Evolutionary conservation across 108 stramenopile species (phyloP), one percentile per base, ranked within the genome.

Genomic region (Nannochloropsis oceanica): DNA sequence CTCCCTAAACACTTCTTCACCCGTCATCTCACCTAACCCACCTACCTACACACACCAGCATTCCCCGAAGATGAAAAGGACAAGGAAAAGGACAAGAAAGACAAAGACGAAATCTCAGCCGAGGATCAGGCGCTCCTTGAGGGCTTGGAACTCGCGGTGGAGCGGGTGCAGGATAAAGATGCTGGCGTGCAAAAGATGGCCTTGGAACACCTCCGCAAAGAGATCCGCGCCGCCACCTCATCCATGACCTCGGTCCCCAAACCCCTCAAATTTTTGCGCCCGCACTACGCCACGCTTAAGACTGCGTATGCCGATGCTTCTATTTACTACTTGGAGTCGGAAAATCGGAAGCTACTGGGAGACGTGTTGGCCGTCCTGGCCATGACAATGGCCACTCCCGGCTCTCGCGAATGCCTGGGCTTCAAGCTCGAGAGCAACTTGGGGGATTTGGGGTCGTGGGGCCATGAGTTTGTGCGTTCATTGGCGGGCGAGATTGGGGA

Each of bases 181-280:
- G 85, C 83, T 14, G 83, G 85, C 13, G 46, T 91, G 11, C 89
- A 88, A 43, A 44, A 43, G 83, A 42, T 8, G 86, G 96, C 96
- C 8, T 83, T 98, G 82, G 94, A 95, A 82, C 92, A 95, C 82
- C 94, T 98, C 85, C 93, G 96, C 25, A 92, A 90, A 42, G 96
- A 97, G 87, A 92, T 98, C 59, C 91, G 94, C 27, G 92, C 90
- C 24, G 93, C 97, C 7, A 99, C 99, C 73, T 90, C 94, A 0
- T 95, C 94, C 86, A 99, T 99, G 99, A 99, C 99, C 13, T 92
- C 93, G 59, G 99, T 98, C 79, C 99, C 99, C 27, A 98, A 98
- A 92, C 99, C 99, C 3, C 93, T 99, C 84, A 99, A 99, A 93
- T 99, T 98, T 87, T 89, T 99, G 85, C 90, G 96, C 26, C 97